Base-by-base conservation (phyloP, 345 rosid species). In the Aethionema arabicum region DNA sequence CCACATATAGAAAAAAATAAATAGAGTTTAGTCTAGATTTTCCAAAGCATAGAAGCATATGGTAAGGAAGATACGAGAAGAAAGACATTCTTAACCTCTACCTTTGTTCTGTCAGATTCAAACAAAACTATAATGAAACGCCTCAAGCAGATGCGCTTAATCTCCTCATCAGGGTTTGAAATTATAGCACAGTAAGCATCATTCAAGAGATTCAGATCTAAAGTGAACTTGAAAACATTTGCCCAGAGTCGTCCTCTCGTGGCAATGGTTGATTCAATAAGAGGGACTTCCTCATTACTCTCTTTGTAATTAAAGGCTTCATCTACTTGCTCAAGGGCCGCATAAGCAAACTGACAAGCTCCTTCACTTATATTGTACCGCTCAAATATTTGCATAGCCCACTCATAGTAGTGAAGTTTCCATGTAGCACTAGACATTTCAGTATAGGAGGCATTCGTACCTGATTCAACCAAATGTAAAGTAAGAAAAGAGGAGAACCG, bases 351-450 rank as follows among this genome's bases (percentile, higher is more conserved):
- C 76, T 85, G 96, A 67, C 80, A 84, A 77, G 99, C 95, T 70
- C 97, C 99, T 71, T 85, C 91, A 65, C 84, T 82, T 59, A 87
- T 69, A 77, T 76, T 78, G 79, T 87, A 85, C 74, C 79, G 97
- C 85, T 93, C 97, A 69, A 93, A 93, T 52, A 83, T 77, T 67
- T 85, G 99, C 99, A 93, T 93, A 37, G 82, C 97, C 99, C 99
- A 93, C 68, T 93, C 90, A 76, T 84, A 93, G 80, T 90, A 93
- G 64, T 81, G 85, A 85, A 90, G 91, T 80, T 84, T 93, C 99
- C 97, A 93, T 21, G 80, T 72, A 11, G 85, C 86, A 69, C 77
- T 69, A 53, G 87, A 79, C 21, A 54, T 74, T 13, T 58, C 67
- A 75, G 78, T 81, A 75, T 78, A 95, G 81, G 85, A 50, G 55